phyloP scores from a whole-genome alignment of 2,329 filamentous ascomycete genomes.

The Whalleya microplaca region DNA sequence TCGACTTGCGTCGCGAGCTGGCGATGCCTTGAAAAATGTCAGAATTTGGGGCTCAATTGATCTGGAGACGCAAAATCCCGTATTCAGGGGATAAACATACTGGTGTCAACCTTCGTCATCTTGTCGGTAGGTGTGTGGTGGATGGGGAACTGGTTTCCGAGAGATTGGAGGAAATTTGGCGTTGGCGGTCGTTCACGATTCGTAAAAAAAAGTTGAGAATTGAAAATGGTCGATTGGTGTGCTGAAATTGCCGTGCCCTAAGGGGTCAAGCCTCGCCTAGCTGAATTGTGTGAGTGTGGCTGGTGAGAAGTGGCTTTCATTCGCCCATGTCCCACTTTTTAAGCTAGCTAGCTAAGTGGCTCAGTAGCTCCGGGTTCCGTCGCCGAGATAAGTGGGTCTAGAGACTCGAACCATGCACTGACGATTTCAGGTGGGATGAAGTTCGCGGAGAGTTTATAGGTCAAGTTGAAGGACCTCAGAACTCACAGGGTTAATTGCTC shows the following conservation, averaged over 20 bases:
- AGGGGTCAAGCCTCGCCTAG: slow-evolving; percentile 15
- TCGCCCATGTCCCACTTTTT: not conserved
- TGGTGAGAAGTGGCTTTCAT: not conserved
- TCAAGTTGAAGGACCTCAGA: slow-evolving; percentile 4
- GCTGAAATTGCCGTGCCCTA: slow-evolving; percentile 32
- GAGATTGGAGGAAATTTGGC: slow-evolving; percentile 14
- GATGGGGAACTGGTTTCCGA: slow-evolving; percentile 10
- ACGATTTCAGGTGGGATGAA: slow-evolving; percentile 27
- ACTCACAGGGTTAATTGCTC: slow-evolving; percentile 5
- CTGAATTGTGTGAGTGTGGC: not conserved
- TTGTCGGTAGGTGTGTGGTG: slow-evolving; percentile 31
- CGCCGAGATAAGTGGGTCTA: not conserved
- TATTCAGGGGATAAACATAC: slow-evolving; percentile 18
- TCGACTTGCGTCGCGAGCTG: slow-evolving; percentile 91
- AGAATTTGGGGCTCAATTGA: slow-evolving; percentile 12
- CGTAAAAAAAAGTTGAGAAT: slow-evolving; percentile 10
- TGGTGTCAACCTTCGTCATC: slow-evolving; percentile 38
- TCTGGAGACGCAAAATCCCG: not conserved
- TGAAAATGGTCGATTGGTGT: slow-evolving; percentile 23
- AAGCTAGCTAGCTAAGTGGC: not conserved
- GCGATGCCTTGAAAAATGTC: slow-evolving; percentile 27
- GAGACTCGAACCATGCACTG: too few relatives aligned
- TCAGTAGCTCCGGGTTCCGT: slow-evolving; percentile 6
- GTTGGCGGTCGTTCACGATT: slow-evolving; percentile 20
- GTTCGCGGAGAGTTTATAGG: slow-evolving; percentile 8